Percentiles rank a stretch among this genome's conserved stretches.
Conservation (phyloP, 108 stramenopile species). For the Aurantiochytrium sp. region DNA sequence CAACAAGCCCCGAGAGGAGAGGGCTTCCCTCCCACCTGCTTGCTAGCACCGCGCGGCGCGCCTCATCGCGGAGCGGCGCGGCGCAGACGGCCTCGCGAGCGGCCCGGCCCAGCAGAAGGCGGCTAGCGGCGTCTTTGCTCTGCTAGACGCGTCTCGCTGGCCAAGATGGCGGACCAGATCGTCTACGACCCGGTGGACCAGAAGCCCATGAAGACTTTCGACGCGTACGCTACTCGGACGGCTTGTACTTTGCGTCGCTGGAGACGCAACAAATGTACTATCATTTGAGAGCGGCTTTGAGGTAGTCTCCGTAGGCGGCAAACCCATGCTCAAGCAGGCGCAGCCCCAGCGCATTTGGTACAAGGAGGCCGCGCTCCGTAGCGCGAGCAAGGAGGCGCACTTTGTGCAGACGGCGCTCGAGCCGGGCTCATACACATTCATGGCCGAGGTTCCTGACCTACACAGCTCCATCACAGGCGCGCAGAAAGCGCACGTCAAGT, state of each 20-base stretch:
- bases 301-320: neutral
- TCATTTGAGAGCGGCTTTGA: slow-evolving; percentile 13
- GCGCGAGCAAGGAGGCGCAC: neutral
- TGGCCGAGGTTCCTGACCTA: neutral
- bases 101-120: no score
- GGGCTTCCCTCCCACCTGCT: no score
- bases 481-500: neutral
- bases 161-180: neutral
- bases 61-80: no score
- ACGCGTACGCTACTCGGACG: slow-evolving; percentile 10
- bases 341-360: neutral
- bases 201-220: neutral
- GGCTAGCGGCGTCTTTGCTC: no score
- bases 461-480: neutral
- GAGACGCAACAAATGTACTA: slow-evolving; percentile 31
- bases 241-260: neutral
- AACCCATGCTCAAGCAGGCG: neutral
- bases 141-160: no score
- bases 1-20: no score
- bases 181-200: slow-evolving; percentile 29
- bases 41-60: no score
- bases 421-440: neutral
- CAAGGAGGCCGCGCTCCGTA: neutral
- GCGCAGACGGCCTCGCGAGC: no score
- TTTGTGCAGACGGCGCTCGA: neutral